phyloP scores from a whole-genome alignment of 2,329 filamentous ascomycete genomes.

The Alternaria triticimaculans region DNA sequence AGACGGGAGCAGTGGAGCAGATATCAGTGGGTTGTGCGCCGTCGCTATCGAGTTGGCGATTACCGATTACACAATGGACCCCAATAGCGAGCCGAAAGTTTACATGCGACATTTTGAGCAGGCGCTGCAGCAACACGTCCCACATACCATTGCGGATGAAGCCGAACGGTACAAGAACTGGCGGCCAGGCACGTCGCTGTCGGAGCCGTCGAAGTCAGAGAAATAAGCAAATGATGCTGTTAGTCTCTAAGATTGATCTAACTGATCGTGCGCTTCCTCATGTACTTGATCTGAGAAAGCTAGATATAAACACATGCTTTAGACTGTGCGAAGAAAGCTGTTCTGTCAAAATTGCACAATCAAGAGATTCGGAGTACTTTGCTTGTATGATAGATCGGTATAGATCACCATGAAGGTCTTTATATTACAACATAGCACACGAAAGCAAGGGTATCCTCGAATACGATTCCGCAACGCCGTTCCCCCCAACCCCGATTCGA shows the following conservation, averaged over 20 bases:
- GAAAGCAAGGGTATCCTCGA: neutral
- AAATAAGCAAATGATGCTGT: neutral
- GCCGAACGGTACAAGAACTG: slow-evolving; percentile 53
- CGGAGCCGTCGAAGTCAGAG: slow-evolving; percentile 33
- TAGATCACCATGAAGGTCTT: neutral
- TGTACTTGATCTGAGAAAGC: neutral
- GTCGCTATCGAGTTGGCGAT: slow-evolving; percentile 49
- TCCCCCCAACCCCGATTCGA: neutral
- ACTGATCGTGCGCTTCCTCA: neutral
- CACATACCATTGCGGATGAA: slow-evolving; percentile 51
- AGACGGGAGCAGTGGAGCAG: slow-evolving; percentile 84
- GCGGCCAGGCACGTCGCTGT: slow-evolving; percentile 46
- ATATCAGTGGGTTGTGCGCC: slow-evolving; percentile 69
- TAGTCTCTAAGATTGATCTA: neutral
- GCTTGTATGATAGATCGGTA: neutral
- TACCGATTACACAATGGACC: slow-evolving; percentile 35
- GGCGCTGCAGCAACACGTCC: slow-evolving; percentile 49
- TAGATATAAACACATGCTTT: neutral
- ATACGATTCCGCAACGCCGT: neutral
- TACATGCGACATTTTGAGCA: slow-evolving; percentile 59
- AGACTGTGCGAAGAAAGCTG: neutral
- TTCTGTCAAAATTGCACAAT: neutral
- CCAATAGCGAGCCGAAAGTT: slow-evolving; percentile 31
- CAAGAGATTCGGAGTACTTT: neutral
- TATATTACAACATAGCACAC: neutral